phyloP scores from a whole-genome alignment of 75 land plant species.

The Pseudotsuga menziesii region DNA sequence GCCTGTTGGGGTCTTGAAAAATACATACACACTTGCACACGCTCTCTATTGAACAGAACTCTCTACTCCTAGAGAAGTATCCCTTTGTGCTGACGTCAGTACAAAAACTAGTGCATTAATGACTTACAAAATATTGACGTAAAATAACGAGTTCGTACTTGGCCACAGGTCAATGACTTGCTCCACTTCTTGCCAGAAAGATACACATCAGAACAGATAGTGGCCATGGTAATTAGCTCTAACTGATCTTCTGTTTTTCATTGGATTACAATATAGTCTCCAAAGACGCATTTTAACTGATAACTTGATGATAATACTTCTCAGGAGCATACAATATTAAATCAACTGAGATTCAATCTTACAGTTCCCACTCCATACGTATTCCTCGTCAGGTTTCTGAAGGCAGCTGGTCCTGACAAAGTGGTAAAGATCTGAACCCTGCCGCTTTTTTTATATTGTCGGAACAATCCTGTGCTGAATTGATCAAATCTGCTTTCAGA shows the following conservation, averaged over 20 bases:
- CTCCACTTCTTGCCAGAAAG: slow-evolving; percentile 65
- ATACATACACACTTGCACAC: too few species aligned
- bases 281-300: neutral
- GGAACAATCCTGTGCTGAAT: slow-evolving; percentile 16
- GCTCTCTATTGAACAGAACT: too few species aligned
- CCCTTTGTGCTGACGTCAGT: too few species aligned
- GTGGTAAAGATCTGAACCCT: slow-evolving; percentile 9
- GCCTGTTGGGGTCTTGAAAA: too few species aligned
- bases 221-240: slow-evolving; percentile 47
- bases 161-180: slow-evolving; percentile 62
- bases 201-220: slow-evolving; percentile 63
- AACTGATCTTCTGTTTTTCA: neutral
- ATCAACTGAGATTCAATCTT: slow-evolving; percentile 31
- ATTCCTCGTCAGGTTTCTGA: slow-evolving; percentile 35
- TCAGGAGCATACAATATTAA: slow-evolving; percentile 59
- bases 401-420: slow-evolving; percentile 30
- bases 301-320: neutral
- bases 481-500: neutral
- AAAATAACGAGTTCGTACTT: neutral
- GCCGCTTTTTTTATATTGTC: neutral
- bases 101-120: too few species aligned
- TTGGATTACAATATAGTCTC: too few species aligned
- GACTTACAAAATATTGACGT: too few species aligned
- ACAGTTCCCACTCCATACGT: slow-evolving; percentile 47
- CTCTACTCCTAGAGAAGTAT: too few species aligned